phyloP scores from a whole-genome alignment of 2,329 filamentous ascomycete genomes.

The Herpomyces periplanetae region DNA sequence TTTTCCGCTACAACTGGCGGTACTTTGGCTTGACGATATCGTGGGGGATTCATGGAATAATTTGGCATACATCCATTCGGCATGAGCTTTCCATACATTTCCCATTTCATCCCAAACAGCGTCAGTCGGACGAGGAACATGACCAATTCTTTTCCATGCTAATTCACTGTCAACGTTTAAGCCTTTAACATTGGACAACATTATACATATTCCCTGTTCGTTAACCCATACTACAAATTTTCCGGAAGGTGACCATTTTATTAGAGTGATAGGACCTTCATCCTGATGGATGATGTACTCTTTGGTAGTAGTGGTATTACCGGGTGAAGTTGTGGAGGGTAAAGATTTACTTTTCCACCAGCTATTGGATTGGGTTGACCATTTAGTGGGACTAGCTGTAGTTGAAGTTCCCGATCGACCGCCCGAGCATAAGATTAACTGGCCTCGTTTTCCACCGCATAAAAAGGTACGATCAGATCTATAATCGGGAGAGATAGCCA shows the following conservation, averaged over 20 bases:
- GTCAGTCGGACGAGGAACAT: conserved; percentile 54
- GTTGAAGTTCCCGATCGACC: conserved; percentile 34
- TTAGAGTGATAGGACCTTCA: conserved; percentile 56
- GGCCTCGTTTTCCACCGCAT: conserved; percentile 57
- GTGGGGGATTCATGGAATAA: conserved; percentile 32
- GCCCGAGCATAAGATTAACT: conserved; percentile 46
- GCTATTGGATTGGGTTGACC: conserved; percentile 42
- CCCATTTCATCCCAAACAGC: conserved; percentile 87
- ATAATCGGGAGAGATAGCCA: conserved; percentile 78
- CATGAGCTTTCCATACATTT: conserved; percentile 59
- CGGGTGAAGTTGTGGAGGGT: conserved; percentile 28
- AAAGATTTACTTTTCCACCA: conserved; percentile 72
- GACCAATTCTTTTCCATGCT: conserved; percentile 75
- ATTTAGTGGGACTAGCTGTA: conserved; percentile 50
- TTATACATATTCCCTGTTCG: conserved; percentile 87
- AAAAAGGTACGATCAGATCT: conserved; percentile 58
- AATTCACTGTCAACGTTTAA: conserved; percentile 35
- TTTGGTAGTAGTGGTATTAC: too few relatives aligned
- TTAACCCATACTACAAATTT: conserved; percentile 86
- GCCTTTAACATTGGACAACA: conserved; percentile 52
- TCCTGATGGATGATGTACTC: conserved; percentile 64
- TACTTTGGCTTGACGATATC: conserved; percentile 16
- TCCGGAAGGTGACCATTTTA: conserved; percentile 76
- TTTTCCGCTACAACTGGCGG: conserved; percentile 4
- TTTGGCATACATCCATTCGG: conserved; percentile 68